A percentile compares a stretch with the other conserved stretches of the same genome.
Evolutionary conservation across 768 basidiomycete species (phyloP).

Genomic region (Russula foetens): DNA sequence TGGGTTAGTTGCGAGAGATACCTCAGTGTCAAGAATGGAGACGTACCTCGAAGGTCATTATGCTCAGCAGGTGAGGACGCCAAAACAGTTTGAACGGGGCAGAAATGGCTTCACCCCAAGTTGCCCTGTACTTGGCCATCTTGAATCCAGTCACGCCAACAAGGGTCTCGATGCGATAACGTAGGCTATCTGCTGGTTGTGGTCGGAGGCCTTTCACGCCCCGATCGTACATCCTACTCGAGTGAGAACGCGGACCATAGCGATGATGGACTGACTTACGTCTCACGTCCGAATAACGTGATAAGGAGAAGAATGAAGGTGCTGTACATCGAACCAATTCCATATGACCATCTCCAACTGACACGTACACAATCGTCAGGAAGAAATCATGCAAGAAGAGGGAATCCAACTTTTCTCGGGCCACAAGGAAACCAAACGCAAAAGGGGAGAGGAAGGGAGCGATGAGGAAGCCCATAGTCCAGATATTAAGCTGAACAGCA

Average conservation of each 20-base stretch:
- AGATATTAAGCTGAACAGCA: conserved; percentile 45
- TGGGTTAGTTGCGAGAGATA: not conserved
- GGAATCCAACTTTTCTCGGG: conserved; percentile 34
- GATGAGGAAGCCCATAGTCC: conserved; percentile 68
- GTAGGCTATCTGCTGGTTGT: conserved; percentile 29
- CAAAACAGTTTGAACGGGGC: conserved; percentile 47
- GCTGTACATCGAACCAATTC: conserved; percentile 53
- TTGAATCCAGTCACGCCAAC: conserved; percentile 54
- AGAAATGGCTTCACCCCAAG: conserved; percentile 40
- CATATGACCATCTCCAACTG: conserved; percentile 61
- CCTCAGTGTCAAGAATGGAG: not conserved
- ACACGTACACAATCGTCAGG: not conserved
- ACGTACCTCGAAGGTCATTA: conserved; percentile 35
- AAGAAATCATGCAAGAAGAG: not conserved
- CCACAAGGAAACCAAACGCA: conserved; percentile 60
- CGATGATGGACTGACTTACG: conserved; percentile 32
- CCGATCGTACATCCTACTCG: conserved; percentile 55
- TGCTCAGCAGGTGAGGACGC: conserved; percentile 53
- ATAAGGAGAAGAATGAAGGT: conserved; percentile 48
- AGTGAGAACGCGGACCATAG: conserved; percentile 1
- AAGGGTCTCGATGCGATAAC: conserved; percentile 49
- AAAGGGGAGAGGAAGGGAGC: conserved; percentile 60
- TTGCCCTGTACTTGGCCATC: conserved; percentile 47
- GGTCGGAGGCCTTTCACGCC: conserved; percentile 31
- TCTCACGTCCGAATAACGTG: conserved; percentile 55